A percentile compares a stretch with the other conserved stretches of the same genome.
Conservation (phyloP, 225 moss, liverwort and hornwort species). For the Antitrichia curtipendula region DNA sequence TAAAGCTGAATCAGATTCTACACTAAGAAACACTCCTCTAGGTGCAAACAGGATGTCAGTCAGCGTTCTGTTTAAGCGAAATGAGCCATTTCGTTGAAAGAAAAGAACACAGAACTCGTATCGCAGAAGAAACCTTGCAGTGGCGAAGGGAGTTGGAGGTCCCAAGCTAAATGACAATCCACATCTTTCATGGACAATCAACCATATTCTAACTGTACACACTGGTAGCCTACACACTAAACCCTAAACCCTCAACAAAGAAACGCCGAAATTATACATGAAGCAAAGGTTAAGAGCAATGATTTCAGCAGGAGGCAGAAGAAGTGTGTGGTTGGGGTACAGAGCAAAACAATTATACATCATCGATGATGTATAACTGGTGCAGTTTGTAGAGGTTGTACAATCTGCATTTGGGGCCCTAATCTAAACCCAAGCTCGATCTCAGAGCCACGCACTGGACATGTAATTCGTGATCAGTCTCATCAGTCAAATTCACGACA, state of each 20-base stretch:
- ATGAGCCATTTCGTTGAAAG: background rate
- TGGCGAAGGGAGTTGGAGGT: background rate
- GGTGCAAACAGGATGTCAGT: background rate
- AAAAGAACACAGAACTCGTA: background rate
- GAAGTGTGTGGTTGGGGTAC: background rate
- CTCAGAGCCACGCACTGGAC: background rate
- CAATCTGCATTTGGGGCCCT: background rate
- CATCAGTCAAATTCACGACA: background rate
- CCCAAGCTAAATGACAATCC: background rate
- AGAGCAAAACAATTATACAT: background rate
- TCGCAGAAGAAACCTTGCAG: rapidly evolving
- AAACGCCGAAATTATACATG: background rate
- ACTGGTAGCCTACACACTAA: background rate
- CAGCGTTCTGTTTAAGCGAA: background rate
- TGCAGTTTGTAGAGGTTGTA: background rate
- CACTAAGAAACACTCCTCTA: background rate
- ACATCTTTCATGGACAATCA: background rate
- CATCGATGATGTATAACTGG: background rate
- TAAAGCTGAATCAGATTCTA: background rate
- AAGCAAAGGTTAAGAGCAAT: background rate
- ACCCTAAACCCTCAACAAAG: background rate
- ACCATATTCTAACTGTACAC: background rate
- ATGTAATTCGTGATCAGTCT: background rate
- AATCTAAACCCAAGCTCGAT: background rate
- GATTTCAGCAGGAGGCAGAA: background rate